Percentiles rank a stretch among this genome's conserved stretches.
phyloP scores from a whole-genome alignment of 2,329 filamentous ascomycete species.

The Zasmidium cellare region DNA sequence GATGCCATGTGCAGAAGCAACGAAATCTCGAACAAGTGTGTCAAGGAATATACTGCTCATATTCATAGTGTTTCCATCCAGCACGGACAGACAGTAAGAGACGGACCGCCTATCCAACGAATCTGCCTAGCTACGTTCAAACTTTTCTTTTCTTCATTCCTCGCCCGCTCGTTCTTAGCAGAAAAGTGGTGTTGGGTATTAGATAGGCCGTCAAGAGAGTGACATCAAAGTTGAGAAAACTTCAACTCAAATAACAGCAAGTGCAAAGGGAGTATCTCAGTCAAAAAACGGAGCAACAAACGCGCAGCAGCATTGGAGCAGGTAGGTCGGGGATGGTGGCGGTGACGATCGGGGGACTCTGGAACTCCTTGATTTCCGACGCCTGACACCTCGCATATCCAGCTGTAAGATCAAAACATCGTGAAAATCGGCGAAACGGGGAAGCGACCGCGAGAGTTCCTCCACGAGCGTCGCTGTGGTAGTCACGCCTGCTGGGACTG shows the following conservation, averaged over 20 bases:
- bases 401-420: conserved; percentile 14
- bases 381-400: background rate
- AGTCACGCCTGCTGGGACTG: conserved; percentile 19
- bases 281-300: conserved; percentile 8
- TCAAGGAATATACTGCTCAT: background rate
- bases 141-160: background rate
- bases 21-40: background rate
- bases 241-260: background rate
- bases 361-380: background rate
- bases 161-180: background rate
- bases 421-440: conserved; percentile 19
- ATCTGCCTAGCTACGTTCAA: background rate
- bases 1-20: background rate
- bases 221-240: conserved; percentile 11
- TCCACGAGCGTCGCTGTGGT: conserved; percentile 7
- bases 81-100: background rate
- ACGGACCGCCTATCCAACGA: background rate
- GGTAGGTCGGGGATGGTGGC: background rate
- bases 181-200: conserved; percentile 4
- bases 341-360: background rate
- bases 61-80: background rate
- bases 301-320: background rate
- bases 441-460: conserved; percentile 20
- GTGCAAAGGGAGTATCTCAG: conserved; percentile 24
- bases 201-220: conserved; percentile 21